A percentile compares a stretch with the other conserved stretches of the same genome.
Conservation (phyloP, 1,284 basidiomycete species). For the Moniliella sp. region DNA sequence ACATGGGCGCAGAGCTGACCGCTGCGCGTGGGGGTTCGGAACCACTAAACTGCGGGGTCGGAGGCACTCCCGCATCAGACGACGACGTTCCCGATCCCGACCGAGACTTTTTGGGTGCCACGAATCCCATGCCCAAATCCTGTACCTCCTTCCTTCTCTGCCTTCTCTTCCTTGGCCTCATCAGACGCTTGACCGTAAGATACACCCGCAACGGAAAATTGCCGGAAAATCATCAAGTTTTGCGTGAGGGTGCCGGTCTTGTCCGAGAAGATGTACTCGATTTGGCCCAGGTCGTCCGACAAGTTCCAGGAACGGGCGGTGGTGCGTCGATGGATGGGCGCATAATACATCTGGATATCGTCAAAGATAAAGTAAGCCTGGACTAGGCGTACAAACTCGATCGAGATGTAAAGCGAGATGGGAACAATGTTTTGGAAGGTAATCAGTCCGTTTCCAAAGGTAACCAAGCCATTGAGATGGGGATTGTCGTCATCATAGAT, state of each 20-base stretch:
- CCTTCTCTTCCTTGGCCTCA: too few species aligned
- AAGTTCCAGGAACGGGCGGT: constrained; percentile 82
- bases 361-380: constrained; percentile 48
- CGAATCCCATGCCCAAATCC: too few species aligned
- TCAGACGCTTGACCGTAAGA: too few species aligned
- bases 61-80: too few species aligned
- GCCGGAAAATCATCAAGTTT: constrained; percentile 91
- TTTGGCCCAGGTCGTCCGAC: constrained; percentile 84
- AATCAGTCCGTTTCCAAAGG: constrained; percentile 71
- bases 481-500: constrained; percentile 47
- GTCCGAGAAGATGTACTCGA: constrained; percentile 85
- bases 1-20: too few species aligned
- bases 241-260: constrained; percentile 92
- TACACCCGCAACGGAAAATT: constrained; percentile 79
- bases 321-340: constrained; percentile 41
- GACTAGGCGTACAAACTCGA: constrained; percentile 64
- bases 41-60: too few species aligned
- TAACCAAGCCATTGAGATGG: constrained; percentile 69
- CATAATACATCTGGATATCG: constrained; percentile 69
- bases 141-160: too few species aligned
- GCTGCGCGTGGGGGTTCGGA: too few species aligned
- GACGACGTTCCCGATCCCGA: too few species aligned
- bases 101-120: too few species aligned
- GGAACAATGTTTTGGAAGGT: constrained; percentile 71
- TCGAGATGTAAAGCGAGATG: constrained; percentile 95